phyloP scores from a whole-genome alignment of 768 basidiomycete genomes.

The Tulasnella sp. region DNA sequence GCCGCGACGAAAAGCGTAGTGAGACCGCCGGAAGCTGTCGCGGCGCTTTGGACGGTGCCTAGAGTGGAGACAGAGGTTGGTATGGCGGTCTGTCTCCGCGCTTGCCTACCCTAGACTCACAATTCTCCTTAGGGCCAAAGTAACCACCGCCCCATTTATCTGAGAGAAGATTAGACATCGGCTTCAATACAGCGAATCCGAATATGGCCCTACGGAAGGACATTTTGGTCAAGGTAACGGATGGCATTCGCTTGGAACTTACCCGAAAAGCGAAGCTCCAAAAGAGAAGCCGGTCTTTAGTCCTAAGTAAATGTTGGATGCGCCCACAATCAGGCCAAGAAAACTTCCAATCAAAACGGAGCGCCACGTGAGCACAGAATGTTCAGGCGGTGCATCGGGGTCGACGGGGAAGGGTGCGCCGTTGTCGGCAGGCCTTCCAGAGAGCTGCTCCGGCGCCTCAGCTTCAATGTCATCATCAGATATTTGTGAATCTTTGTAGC shows the following conservation, averaged over 20 bases:
- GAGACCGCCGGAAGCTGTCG: slow-evolving; percentile 57
- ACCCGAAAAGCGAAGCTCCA: slow-evolving; percentile 31
- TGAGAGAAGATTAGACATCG: slow-evolving; percentile 50
- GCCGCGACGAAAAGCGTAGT: slow-evolving; percentile 62
- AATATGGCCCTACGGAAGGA: slow-evolving; percentile 57
- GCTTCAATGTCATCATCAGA: background rate
- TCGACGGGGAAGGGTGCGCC: slow-evolving; percentile 58
- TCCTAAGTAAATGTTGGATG: slow-evolving; percentile 60
- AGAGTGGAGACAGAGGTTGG: background rate
- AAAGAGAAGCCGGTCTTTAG: slow-evolving; percentile 58
- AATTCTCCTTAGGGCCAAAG: slow-evolving; percentile 68
- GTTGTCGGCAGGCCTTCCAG: background rate
- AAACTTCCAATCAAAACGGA: slow-evolving; percentile 34
- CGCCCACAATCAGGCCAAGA: slow-evolving; percentile 37
- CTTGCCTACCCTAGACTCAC: background rate
- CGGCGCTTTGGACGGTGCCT: slow-evolving; percentile 37
- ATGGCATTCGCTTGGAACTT: background rate
- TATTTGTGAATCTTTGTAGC: background rate
- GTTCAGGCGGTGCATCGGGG: slow-evolving; percentile 53
- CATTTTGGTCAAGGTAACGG: background rate
- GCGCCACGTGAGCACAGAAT: slow-evolving; percentile 50
- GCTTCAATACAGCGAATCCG: slow-evolving; percentile 64
- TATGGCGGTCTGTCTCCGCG: background rate
- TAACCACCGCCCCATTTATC: slow-evolving; percentile 49
- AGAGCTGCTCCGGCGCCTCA: background rate